Base-by-base conservation (phyloP, 805 yeast species). In the Starmerella kuoi region DNA sequence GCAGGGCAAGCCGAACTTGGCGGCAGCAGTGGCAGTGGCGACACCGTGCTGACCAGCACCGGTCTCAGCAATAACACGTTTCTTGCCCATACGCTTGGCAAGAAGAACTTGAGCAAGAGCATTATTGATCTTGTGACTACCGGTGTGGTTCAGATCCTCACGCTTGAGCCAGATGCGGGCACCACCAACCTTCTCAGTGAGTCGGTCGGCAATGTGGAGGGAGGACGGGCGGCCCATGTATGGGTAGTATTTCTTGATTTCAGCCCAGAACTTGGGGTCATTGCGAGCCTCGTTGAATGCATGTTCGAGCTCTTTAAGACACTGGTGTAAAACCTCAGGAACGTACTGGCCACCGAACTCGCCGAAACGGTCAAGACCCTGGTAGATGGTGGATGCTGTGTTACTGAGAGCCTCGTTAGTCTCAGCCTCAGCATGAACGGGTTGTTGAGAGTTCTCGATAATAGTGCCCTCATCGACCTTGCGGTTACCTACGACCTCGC, bases 331-430 rank as follows among this genome's bases (percentile, higher is more conserved):
- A 19, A 94, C 84, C 68, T 91, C 99, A 31, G 99, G 99, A 31
- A 91, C 98, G 59, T 85, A 91, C 67, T 91, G 98, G 46, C 99
- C 99, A 61, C 99, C 99, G 59, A 85, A 93, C 38, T 77, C 86
- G 57, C 97, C 99, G 55, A 88, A 88, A 49, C 80, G 71, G 44
- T 88, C 79, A 52, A 76, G 72, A 59, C 73, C 81, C 9, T 42
- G 45, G n/a, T 49, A 41, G 42, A 48, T 44, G 21, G 41, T 41
- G 42, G 67, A 74, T 14, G 47, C 46, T 11, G 47, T 37, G 7
- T 42, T 42, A 22, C 31, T 38, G 19, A 38, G 40, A 8, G 42
- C 49, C 38, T 40, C 39, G 21, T 32, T 40, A 3, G 42, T 30
- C 23, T 37, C 47, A 15, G 41, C 47, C 1, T 24, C 34, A n/a